Conservation (phyloP, 2,329 filamentous ascomycete genomes). For the Pseudocercospora macadamiae region DNA sequence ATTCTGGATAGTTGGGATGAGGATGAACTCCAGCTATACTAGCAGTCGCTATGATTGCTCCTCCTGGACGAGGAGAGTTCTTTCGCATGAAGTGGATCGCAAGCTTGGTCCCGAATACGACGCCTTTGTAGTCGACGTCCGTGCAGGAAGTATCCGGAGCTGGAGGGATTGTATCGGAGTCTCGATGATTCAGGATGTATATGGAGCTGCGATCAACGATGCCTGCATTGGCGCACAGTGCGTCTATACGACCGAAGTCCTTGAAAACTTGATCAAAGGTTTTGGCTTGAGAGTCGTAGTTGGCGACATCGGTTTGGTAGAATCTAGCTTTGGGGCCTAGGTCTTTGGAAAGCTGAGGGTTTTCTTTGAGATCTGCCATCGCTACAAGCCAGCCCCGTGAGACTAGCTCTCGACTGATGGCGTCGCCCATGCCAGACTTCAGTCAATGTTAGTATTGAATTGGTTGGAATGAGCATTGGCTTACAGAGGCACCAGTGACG, state of each 20-base stretch:
- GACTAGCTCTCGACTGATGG: conserved; percentile 19
- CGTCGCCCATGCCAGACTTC: conserved; percentile 27
- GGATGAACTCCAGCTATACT: conserved; percentile 24
- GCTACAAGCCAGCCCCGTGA: conserved; percentile 19
- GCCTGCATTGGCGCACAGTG: conserved; percentile 23
- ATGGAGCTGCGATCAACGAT: conserved; percentile 18
- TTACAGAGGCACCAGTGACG: conserved; percentile 23
- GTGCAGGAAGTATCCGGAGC: conserved; percentile 19
- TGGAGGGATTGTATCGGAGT: conserved; percentile 16
- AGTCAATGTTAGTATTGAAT: neutral
- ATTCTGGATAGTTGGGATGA: conserved; percentile 23
- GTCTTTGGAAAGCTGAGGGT: conserved; percentile 4
- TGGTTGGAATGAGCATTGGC: neutral
- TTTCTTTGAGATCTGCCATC: conserved; percentile 20
- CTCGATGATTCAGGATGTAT: conserved; percentile 13
- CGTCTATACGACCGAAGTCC: conserved; percentile 15
- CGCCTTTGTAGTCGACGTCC: conserved; percentile 23
- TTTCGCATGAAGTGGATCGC: conserved; percentile 27
- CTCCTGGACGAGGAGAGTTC: conserved; percentile 16
- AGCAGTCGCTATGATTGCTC: conserved; percentile 24
- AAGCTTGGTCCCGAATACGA: conserved; percentile 24
- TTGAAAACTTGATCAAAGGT: conserved; percentile 16
- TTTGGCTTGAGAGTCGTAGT: conserved; percentile 18
- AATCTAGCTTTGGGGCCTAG: conserved; percentile 14
- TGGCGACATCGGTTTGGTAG: conserved; percentile 20